A percentile compares a stretch with the other conserved stretches of the same genome.
These are phyloP conservation scores for Aspergillus nanangensis DNA, from an alignment of 495 filamentous ascomycete species.

Conservation along the genomic window DNA sequence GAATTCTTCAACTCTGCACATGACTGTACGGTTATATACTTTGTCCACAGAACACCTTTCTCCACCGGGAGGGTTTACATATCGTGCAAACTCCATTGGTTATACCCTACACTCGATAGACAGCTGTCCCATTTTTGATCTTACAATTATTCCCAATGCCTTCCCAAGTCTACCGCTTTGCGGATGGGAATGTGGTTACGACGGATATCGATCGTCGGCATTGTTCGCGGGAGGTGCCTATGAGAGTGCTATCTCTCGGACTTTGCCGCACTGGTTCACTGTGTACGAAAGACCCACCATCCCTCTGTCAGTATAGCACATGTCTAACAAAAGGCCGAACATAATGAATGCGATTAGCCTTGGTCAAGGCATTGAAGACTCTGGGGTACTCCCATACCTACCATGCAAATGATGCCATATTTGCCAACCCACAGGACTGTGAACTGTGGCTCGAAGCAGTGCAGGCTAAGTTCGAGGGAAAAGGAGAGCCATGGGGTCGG, in stretches of 20 bases:
- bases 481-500: constrained; percentile 37
- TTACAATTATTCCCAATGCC: background rate
- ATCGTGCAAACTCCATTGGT: too few relatives aligned
- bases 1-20: too few relatives aligned
- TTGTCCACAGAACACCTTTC: too few relatives aligned
- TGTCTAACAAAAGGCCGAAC: background rate
- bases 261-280: constrained; percentile 6
- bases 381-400: constrained; percentile 13
- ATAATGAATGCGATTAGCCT: background rate
- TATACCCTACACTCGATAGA: too few relatives aligned
- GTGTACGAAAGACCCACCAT: background rate
- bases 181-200: background rate
- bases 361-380: constrained; percentile 6
- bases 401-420: constrained; percentile 1
- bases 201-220: constrained; percentile 5
- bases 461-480: constrained; percentile 41
- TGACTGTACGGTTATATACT: too few relatives aligned
- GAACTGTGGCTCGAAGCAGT: constrained; percentile 44
- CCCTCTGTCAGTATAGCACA: background rate
- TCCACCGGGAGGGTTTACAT: too few relatives aligned
- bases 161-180: background rate
- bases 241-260: constrained; percentile 6
- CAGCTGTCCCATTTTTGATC: too few relatives aligned
- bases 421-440: constrained; percentile 11
- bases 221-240: background rate